Evolutionary conservation across 2,329 filamentous ascomycete species (phyloP), one percentile per base, ranked within the genome.

Genomic region (Leptographium wingfieldii): DNA sequence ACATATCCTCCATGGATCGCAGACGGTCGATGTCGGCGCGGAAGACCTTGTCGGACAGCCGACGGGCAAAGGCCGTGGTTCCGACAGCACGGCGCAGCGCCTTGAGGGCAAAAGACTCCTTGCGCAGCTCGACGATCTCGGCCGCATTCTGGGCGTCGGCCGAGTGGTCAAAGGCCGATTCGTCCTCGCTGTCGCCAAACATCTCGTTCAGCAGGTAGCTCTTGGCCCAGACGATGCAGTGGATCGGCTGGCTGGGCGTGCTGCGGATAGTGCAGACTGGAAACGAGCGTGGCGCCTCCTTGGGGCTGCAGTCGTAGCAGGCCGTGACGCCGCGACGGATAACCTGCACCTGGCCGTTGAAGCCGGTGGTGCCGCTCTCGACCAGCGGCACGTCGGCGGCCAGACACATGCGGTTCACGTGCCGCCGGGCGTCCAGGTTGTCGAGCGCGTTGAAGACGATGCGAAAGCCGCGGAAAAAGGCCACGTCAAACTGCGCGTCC

Each of bases 211-310:
- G 82, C 10, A 99, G 80, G 71, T 97, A 99, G 71, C 91, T 96
- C 75, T 97, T 99, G 25, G 83, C 92, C 94, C 94, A 99, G 2
- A 99, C 92, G 63, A 99, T 99, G 75, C 94, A 97, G 73, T 99
- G 94, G 52, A 99, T 97, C 0, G 92, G 90, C 68, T 97, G 92
- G 65, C 88, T 95, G 0, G 94, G 94, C 0, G 92, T 99, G 71
- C 90, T 96, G 71, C 94, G 84, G 67, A 99, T 97, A 1, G 94
- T 99, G 75, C 94, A 99, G 51, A 97, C 92, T 1, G 94, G 92
- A 69, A 95, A 97, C 1, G 87, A 88, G 71, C 96, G 97, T 6
- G 92, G 92, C 1, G 87, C 84, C 62, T 92, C 88, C 72, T 99
- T 99, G 2, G 85, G 81, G 16, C 85, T 88, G 75, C 94, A 99